Base-by-base conservation (phyloP, 2,329 filamentous ascomycete species). In the Colletotrichum sp. region DNA sequence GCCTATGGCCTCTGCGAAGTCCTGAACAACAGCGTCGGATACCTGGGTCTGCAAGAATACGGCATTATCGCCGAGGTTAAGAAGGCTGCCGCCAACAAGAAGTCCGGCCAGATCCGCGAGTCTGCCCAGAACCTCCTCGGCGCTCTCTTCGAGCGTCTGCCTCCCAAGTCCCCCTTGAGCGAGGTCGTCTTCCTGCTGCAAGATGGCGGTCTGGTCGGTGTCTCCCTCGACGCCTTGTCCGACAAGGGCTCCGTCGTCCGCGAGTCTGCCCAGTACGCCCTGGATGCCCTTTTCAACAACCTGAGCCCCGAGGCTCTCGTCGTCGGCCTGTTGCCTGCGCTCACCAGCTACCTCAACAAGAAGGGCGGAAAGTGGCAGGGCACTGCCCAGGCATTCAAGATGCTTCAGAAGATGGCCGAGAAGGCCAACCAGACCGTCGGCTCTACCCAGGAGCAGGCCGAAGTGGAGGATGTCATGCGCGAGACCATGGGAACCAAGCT, bases 311-410 rank as follows among this genome's bases (percentile, higher is more conserved):
- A 99, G 88, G 93, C 95, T 66, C 91, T 98, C 81, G 94, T 98
- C 68, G 91, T 92, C 78, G 96, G 95, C 24, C 90, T 99, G 57
- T 88, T 99, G 68, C 96, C 97, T 4, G 90, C 92, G 18, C 88
- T 99, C 55, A 86, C 89, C 77, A 86, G 90, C 68, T 99, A 99
- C 84, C 89, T 99, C 34, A 89, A 89, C 82, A 98, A 95, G 87
- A 92, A 92, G 82, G 94, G 95, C 18, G 96, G 95, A 79, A 99
- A 99, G 87, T 99, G 97, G 97, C 97, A 99, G 87, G 97, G 97
- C 76, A 95, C 95, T 18, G 95, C 98, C 69, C 96, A 94, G 76
- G 97, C 95, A 62, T 94, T 94, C 83, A 93, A 94, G 84, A 85
- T 99, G 78, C 88, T 99, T 75, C 96, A 97, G 83, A 95, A 93